A percentile compares a stretch with the other conserved stretches of the same genome.
phyloP scores from a whole-genome alignment of 2,329 filamentous ascomycete species.

The Pestalotiopsis sp. region DNA sequence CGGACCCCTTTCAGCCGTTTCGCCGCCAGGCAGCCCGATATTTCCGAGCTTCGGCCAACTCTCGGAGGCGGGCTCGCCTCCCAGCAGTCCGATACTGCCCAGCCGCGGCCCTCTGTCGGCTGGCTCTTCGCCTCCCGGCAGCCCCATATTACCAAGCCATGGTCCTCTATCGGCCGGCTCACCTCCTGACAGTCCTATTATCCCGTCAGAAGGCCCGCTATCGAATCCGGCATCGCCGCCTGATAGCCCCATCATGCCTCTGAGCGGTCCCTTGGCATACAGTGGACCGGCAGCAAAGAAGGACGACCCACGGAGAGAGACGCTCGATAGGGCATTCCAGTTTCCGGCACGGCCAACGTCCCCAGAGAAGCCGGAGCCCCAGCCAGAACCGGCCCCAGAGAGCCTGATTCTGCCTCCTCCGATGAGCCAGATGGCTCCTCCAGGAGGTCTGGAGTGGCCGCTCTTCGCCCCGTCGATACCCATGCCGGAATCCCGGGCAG shows the following conservation, averaged over 20 bases:
- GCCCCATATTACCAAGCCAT: background rate
- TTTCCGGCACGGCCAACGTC: background rate
- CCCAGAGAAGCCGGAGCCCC: background rate
- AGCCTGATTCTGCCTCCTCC: background rate
- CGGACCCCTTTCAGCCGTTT: background rate
- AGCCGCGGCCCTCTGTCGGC: background rate
- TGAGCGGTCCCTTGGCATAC: slow-evolving; percentile 1
- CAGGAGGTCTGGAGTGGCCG: background rate
- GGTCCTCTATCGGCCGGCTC: background rate
- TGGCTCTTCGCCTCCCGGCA: background rate
- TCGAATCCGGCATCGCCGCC: background rate
- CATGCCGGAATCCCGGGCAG: background rate
- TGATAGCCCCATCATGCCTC: slow-evolving; percentile 7
- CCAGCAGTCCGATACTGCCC: background rate
- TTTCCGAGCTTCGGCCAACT: background rate
- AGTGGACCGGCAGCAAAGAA: background rate
- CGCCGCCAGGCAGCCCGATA: slow-evolving; percentile 10
- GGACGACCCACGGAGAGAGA: background rate
- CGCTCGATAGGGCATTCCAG: slow-evolving; percentile 4
- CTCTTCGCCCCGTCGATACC: background rate
- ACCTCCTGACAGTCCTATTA: slow-evolving; percentile 10
- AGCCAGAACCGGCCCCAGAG: background rate
- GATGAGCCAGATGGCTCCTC: background rate
- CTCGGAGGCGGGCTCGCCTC: background rate
- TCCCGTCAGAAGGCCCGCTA: background rate